Evolutionary conservation across 2,329 filamentous ascomycete species (phyloP), one percentile per base, ranked within the genome.

Genomic region (Paecilomyces fulvus): DNA sequence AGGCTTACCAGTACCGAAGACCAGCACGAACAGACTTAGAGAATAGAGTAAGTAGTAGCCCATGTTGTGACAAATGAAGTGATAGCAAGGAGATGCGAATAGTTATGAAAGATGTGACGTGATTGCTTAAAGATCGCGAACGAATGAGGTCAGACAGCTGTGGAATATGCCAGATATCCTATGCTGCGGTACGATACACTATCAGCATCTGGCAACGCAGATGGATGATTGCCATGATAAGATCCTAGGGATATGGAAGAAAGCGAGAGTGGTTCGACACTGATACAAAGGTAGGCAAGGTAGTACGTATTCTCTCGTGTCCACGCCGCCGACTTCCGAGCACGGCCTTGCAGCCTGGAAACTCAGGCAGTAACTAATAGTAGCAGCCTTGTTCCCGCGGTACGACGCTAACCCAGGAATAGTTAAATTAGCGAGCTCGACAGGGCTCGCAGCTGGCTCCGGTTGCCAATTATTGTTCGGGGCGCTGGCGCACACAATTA

Each of bases 21-120:
- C 68, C 66, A 96, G 79, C 69, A 88, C 80, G 64, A 87, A 73
- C 70, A 96, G 82, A 67, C 83, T 84, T 61, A 92, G 72, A 64
- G 83, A 85, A 77, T 91, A 95, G 76, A 95, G 83, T 61, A 95
- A 71, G 77, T 92, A 64, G 60, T 69, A 94, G 60, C 77, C 80
- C 90, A 95, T 95, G 64, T 64, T 74, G 70, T 28, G 20, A n/a
- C 11, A 25, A 8, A 20, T 25, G 23, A 28, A 23, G 11, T n/a
- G 54, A 28, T 12, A 52, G 48, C 12, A n/a, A 31, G 23, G 14
- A 52, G 48, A 28, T 43, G 37, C n/a, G n/a, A 8, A n/a, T 8
- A n/a, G n/a, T n/a, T n/a, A 17, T 14, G 49, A 30, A 20, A 50
- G 11, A 28, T n/a, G 49, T 25, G 23, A 51, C 49, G 49, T 50